These are phyloP conservation scores for Coemansia sp. DNA, from an alignment of 192 early-diverging fungal genomes.

Conservation along the genomic window DNA sequence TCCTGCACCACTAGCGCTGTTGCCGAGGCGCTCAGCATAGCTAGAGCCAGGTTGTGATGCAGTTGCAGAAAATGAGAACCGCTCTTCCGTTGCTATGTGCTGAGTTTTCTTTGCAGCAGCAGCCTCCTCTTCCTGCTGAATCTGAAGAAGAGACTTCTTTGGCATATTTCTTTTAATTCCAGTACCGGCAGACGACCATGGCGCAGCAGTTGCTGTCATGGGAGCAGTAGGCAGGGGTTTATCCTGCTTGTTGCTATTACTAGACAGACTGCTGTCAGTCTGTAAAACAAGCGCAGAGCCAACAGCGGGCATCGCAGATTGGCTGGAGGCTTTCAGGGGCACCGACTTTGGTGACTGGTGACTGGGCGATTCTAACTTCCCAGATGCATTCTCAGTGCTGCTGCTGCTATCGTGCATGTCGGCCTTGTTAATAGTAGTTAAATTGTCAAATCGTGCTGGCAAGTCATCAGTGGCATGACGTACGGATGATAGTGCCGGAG, in stretches of 20 bases:
- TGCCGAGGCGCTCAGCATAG: conserved; percentile 42
- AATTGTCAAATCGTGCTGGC: no score
- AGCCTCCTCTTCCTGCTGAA: conserved; percentile 52
- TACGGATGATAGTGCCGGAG: no score
- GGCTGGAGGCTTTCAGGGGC: no score
- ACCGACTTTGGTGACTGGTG: no score
- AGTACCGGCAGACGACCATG: conserved; percentile 31
- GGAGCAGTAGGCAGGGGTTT: neutral
- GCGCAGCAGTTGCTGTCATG: conserved; percentile 20
- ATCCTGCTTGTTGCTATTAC: neutral
- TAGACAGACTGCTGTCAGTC: neutral
- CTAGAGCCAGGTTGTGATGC: conserved; percentile 22
- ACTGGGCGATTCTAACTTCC: no score
- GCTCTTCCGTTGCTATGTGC: conserved; percentile 27
- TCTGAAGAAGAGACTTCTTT: conserved; percentile 53
- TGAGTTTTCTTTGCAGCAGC: conserved; percentile 25
- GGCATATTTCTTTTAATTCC: conserved; percentile 30
- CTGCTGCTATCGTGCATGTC: no score
- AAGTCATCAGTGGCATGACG: no score
- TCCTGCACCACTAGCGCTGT: conserved; percentile 2
- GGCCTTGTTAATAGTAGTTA: no score
- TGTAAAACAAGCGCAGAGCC: no score
- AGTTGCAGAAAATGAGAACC: conserved; percentile 7
- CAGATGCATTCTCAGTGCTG: no score
- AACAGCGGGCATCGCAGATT: no score